Evolutionary conservation across 768 basidiomycete genomes (phyloP).

Genomic region (Austroboletus eburneus): DNA sequence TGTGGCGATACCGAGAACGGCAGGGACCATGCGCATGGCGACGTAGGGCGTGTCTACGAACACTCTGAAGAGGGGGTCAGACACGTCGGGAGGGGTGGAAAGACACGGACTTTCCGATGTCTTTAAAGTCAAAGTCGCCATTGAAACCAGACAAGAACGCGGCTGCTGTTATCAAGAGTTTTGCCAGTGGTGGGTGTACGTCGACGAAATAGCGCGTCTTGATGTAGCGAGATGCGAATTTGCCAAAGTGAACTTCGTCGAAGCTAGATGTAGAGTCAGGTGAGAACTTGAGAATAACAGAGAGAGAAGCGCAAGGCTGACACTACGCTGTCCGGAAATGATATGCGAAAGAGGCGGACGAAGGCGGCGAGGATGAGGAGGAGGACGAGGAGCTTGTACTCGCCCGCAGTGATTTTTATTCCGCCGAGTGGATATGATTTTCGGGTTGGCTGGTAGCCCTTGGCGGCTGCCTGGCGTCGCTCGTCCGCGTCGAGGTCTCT

Average conservation of each 20-base stretch:
- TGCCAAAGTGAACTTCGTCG: slow-evolving; percentile 98
- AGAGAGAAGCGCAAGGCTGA: slow-evolving; percentile 38
- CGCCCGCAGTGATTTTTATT: slow-evolving; percentile 60
- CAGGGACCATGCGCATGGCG: slow-evolving; percentile 96
- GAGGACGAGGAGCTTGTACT: slow-evolving; percentile 69
- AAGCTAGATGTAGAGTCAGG: slow-evolving; percentile 50
- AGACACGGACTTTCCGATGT: slow-evolving; percentile 84
- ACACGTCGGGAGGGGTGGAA: no score
- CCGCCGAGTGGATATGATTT: slow-evolving; percentile 53
- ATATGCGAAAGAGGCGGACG: slow-evolving; percentile 86
- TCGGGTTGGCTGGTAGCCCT: slow-evolving; percentile 53
- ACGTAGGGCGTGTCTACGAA: slow-evolving; percentile 92
- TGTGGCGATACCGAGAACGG: slow-evolving; percentile 81
- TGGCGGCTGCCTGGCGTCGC: slow-evolving; percentile 64
- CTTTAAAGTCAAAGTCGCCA: slow-evolving; percentile 95
- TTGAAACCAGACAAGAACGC: slow-evolving; percentile 85
- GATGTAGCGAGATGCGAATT: slow-evolving; percentile 93
- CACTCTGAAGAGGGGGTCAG: no score
- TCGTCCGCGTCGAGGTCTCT: slow-evolving; percentile 73
- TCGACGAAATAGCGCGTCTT: slow-evolving; percentile 90
- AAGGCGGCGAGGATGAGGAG: slow-evolving; percentile 65
- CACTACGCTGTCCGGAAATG: slow-evolving; percentile 90
- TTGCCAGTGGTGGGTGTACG: slow-evolving; percentile 96
- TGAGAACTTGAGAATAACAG: no score
- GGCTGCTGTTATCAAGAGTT: slow-evolving; percentile 89